These are phyloP conservation scores for Pulveroboletus sp. DNA, from an alignment of 768 basidiomycete genomes.

Conservation along the genomic window DNA sequence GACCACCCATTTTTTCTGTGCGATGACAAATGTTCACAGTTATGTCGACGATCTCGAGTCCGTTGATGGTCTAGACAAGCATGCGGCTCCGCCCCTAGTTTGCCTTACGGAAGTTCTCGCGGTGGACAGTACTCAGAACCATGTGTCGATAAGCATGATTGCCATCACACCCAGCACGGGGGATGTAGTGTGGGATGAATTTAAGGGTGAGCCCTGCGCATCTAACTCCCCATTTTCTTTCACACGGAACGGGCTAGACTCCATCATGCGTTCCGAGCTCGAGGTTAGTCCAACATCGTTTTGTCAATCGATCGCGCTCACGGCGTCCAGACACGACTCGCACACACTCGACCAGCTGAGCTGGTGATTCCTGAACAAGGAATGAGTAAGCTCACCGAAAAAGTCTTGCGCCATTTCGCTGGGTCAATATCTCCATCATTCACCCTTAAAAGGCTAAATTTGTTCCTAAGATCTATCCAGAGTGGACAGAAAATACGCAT, in stretches of 20 bases:
- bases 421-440: constrained; percentile 39
- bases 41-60: constrained; percentile 81
- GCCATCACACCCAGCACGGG: constrained; percentile 84
- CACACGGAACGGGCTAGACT: constrained; percentile 44
- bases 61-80: constrained; percentile 54
- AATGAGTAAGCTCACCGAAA: constrained; percentile 66
- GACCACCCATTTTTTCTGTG: neutral
- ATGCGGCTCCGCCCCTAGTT: constrained; percentile 61
- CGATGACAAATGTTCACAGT: constrained; percentile 36
- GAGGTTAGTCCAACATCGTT: constrained; percentile 47
- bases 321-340: constrained; percentile 69
- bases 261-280: constrained; percentile 80
- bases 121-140: constrained; percentile 16
- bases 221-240: neutral
- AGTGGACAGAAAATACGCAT: constrained; percentile 47
- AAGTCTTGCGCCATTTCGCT: constrained; percentile 69
- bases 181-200: constrained; percentile 91
- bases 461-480: constrained; percentile 33
- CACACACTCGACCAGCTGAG: constrained; percentile 81
- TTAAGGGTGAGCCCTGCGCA: constrained; percentile 50
- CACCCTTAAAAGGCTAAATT: constrained; percentile 7
- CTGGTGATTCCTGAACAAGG: constrained; percentile 59
- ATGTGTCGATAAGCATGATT: constrained; percentile 64
- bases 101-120: constrained; percentile 55
- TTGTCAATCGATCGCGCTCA: neutral